Conservation (phyloP, 2,329 filamentous ascomycete species). For the Aspergillus thermomutatus region DNA sequence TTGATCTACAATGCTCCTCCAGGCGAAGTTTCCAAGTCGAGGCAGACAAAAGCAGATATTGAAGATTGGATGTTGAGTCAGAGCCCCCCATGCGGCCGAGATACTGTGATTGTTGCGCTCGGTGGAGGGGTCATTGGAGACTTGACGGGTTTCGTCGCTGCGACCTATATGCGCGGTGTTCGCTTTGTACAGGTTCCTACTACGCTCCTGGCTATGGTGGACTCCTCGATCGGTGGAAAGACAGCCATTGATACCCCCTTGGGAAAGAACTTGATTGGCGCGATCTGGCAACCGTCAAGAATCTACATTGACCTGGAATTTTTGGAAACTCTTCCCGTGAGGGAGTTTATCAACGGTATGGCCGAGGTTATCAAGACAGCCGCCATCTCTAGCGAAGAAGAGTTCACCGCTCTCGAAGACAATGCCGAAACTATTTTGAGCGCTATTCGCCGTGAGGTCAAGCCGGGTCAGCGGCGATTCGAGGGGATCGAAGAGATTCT, state of each 20-base stretch:
- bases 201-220: constrained; percentile 92
- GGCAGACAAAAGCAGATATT: constrained; percentile 89
- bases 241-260: constrained; percentile 95
- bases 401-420: constrained; percentile 79
- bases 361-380: constrained; percentile 97
- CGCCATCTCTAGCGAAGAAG: constrained; percentile 87
- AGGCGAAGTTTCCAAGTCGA: constrained; percentile 88
- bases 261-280: constrained; percentile 92
- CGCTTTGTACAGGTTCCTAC: constrained; percentile 96
- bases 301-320: constrained; percentile 95
- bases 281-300: constrained; percentile 92
- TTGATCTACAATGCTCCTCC: constrained; percentile 84
- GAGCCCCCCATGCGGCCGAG: constrained; percentile 77
- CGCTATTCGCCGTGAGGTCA: constrained; percentile 62
- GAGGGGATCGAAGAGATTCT: constrained; percentile 67
- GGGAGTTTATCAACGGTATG: constrained; percentile 98
- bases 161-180: constrained; percentile 97
- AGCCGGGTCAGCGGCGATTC: constrained; percentile 59
- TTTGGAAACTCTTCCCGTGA: constrained; percentile 79
- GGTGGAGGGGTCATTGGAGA: constrained; percentile 97
- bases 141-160: constrained; percentile 95
- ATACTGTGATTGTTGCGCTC: constrained; percentile 90
- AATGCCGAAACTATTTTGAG: constrained; percentile 74
- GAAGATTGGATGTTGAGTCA: constrained; percentile 96
- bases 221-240: constrained; percentile 97